These are phyloP conservation scores for Verbena officinalis DNA, from an alignment of 257 asterid species.

Conservation along the genomic window DNA sequence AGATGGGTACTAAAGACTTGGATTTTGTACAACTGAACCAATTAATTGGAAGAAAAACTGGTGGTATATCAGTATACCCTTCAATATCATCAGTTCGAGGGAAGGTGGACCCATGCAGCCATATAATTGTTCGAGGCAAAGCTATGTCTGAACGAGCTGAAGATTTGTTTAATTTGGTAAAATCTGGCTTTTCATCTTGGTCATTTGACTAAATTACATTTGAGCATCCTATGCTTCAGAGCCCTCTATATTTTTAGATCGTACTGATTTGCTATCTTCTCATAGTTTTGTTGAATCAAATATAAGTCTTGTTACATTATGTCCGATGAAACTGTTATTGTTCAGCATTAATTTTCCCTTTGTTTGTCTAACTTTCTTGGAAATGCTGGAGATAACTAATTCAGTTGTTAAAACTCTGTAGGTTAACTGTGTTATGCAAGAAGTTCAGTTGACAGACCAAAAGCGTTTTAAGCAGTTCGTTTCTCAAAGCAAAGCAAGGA, in stretches of 20 bases:
- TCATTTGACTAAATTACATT: conserved; percentile 16
- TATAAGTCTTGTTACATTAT: neutral
- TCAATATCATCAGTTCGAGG: conserved; percentile 84
- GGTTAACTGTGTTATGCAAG: conserved; percentile 88
- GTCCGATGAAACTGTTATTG: neutral
- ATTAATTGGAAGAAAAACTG: conserved; percentile 96
- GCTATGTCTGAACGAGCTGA: conserved; percentile 88
- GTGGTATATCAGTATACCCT: conserved; percentile 95
- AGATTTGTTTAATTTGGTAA: conserved; percentile 90
- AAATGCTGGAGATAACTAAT: conserved; percentile 29
- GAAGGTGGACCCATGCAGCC: conserved; percentile 76
- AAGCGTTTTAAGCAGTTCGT: conserved; percentile 98
- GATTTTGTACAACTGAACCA: conserved; percentile 93
- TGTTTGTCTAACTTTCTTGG: conserved; percentile 4
- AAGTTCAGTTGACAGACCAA: conserved; percentile 91
- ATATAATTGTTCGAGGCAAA: conserved; percentile 86
- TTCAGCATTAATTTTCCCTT: neutral
- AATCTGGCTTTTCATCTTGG: conserved; percentile 18
- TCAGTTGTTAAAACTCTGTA: conserved; percentile 35
- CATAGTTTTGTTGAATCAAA: neutral
- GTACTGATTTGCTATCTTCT: no score
- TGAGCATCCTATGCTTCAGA: conserved; percentile 17
- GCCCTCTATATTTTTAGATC: no score
- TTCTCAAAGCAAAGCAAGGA: conserved; percentile 94
- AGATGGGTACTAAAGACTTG: conserved; percentile 97